phyloP scores from a whole-genome alignment of 768 basidiomycete species.

The Termitomyces sp. region DNA sequence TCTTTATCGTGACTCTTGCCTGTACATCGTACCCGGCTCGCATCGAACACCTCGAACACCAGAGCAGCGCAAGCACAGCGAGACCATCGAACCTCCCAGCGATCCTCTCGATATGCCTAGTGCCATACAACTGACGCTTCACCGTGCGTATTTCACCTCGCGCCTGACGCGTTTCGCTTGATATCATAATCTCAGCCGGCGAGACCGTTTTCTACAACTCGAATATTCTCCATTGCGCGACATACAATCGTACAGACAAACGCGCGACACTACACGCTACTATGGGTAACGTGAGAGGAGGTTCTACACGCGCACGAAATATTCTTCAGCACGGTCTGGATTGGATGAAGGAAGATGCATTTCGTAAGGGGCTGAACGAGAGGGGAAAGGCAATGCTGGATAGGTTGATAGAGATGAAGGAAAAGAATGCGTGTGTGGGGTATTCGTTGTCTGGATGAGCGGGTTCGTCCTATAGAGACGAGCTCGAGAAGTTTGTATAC shows the following conservation, averaged over 20 bases:
- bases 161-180: background rate
- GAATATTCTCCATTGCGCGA: constrained; percentile 73
- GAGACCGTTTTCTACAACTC: constrained; percentile 79
- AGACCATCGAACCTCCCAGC: constrained; percentile 39
- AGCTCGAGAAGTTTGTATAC: background rate
- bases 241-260: constrained; percentile 41
- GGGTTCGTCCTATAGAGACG: background rate
- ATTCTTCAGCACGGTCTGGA: constrained; percentile 67
- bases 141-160: constrained; percentile 33
- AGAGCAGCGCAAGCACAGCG: constrained; percentile 53
- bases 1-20: constrained; percentile 60
- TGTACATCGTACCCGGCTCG: constrained; percentile 66
- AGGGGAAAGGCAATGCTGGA: constrained; percentile 51
- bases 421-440: constrained; percentile 34
- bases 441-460: constrained; percentile 39
- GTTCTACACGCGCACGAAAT: constrained; percentile 59
- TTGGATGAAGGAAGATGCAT: constrained; percentile 59
- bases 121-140: constrained; percentile 44
- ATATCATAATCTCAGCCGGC: constrained; percentile 37
- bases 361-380: constrained; percentile 38
- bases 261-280: constrained; percentile 69
- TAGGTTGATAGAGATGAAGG: constrained; percentile 50
- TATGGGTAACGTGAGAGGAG: constrained; percentile 59
- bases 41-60: constrained; percentile 53
- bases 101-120: constrained; percentile 72